These are phyloP conservation scores for Micractinium conductrix DNA, from an alignment of 139 green algal species.

Conservation along the genomic window DNA sequence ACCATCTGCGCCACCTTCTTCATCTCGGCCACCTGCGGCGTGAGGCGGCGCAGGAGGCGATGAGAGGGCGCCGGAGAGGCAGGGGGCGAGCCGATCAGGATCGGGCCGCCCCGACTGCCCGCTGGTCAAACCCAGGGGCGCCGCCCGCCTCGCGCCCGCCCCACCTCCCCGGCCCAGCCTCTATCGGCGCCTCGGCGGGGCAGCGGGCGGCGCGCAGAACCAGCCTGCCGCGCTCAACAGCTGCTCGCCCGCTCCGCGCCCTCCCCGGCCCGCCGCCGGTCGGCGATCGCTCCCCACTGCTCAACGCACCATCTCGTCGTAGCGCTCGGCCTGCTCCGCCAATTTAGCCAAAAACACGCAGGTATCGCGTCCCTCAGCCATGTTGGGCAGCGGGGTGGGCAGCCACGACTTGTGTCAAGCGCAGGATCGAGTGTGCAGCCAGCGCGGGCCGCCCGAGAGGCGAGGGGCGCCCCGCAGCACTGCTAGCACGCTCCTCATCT, in stretches of 20 bases:
- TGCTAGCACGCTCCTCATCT: no score
- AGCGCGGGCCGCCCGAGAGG: no score
- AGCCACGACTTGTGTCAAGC: no score
- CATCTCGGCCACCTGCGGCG: constrained; percentile 88
- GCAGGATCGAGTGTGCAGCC: no score
- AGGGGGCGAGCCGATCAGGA: neutral
- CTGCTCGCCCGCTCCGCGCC: constrained; percentile 6
- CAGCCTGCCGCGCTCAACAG: constrained; percentile 21
- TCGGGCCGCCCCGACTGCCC: neutral
- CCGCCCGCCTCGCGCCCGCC: no score
- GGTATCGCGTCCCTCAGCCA: constrained; percentile 9
- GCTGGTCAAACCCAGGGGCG: constrained; percentile 23
- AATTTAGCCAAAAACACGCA: constrained; percentile 87
- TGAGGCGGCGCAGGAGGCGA: neutral
- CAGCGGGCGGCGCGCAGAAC: no score
- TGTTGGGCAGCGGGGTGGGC: no score
- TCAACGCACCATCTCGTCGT: constrained; percentile 93
- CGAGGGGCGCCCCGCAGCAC: no score
- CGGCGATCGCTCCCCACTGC: no score
- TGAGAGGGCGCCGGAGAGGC: neutral
- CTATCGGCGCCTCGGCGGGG: no score
- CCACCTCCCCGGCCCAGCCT: no score
- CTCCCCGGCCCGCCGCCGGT: no score
- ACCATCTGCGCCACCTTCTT: constrained; percentile 93
- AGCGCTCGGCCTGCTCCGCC: constrained; percentile 97